A percentile compares a stretch with the other conserved stretches of the same genome.
Evolutionary conservation across 805 yeast species (phyloP).

Genomic region (Cyberlindnera amylophila): DNA sequence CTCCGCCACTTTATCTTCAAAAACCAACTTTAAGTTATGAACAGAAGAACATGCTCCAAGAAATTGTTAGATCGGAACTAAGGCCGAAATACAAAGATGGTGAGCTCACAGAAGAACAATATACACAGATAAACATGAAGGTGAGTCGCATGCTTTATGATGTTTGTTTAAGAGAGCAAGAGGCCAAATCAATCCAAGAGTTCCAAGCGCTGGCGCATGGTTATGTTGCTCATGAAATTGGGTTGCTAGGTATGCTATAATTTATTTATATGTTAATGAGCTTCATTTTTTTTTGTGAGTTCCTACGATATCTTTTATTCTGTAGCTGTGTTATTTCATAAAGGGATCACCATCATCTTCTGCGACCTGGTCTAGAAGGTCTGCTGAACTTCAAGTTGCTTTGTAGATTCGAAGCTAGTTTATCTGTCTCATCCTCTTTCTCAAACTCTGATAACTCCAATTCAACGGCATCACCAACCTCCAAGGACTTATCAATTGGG

Average conservation of each 20-base stretch:
- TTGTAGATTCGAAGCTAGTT: conserved; percentile 10
- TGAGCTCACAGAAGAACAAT: conserved; percentile 35
- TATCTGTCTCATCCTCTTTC: conserved; percentile 18
- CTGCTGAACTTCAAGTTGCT: conserved; percentile 42
- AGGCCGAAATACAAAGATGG: conserved; percentile 44
- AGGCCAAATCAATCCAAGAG: conserved; percentile 7
- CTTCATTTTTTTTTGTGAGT: too few species aligned
- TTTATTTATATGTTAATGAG: neutral
- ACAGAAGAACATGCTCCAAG: conserved; percentile 56
- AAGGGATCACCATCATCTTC: conserved; percentile 24
- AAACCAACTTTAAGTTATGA: conserved; percentile 26
- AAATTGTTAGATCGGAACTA: conserved; percentile 48
- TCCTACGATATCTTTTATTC: too few species aligned
- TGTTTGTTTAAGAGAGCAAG: conserved; percentile 19
- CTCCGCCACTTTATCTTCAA: conserved; percentile 4
- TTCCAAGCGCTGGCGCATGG: conserved; percentile 21
- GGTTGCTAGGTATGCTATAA: neutral
- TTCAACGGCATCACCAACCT: conserved; percentile 72
- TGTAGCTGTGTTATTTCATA: neutral
- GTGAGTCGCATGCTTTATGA: conserved; percentile 60
- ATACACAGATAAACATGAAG: conserved; percentile 56
- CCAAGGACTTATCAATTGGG: conserved; percentile 44
- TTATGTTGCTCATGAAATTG: conserved; percentile 6
- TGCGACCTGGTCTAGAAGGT: conserved; percentile 71
- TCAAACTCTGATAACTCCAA: conserved; percentile 51